Conservation (phyloP, 2,329 filamentous ascomycete species). For the Fusarium tjaetaba region DNA sequence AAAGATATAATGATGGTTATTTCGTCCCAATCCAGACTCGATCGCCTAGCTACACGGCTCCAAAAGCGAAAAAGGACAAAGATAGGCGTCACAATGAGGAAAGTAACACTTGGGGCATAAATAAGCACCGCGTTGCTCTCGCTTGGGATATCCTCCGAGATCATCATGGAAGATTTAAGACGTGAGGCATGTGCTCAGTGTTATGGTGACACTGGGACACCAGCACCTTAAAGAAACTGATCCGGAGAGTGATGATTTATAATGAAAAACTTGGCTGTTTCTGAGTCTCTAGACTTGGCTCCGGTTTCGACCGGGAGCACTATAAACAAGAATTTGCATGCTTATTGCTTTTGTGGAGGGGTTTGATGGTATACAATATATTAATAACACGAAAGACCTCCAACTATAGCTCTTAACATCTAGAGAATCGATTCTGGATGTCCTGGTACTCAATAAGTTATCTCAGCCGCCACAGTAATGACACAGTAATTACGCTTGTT, state of each 20-base stretch:
- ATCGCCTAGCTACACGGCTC: slow-evolving; percentile 51
- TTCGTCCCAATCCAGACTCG: slow-evolving; percentile 54
- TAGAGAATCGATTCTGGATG: neutral
- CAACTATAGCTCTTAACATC: neutral
- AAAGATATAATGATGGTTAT: slow-evolving; percentile 55
- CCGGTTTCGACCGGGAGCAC: neutral
- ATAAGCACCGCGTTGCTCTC: slow-evolving; percentile 53
- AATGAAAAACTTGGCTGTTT: neutral
- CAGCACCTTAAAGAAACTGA: neutral
- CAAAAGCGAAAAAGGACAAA: slow-evolving; percentile 54
- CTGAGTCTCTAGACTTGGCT: neutral
- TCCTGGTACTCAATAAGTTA: neutral
- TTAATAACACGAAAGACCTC: neutral
- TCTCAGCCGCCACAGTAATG: neutral
- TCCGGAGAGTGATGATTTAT: neutral
- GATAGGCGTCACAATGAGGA: slow-evolving; percentile 55
- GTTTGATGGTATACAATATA: slow-evolving; percentile 1
- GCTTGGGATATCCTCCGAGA: slow-evolving; percentile 44
- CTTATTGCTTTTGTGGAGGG: slow-evolving; percentile 22
- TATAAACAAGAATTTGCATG: neutral
- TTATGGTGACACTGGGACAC: neutral
- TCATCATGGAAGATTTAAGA: slow-evolving; percentile 30
- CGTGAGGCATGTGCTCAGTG: neutral
- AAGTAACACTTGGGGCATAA: slow-evolving; percentile 52
- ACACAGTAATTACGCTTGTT: neutral